Evolutionary conservation across 2,329 filamentous ascomycete genomes (phyloP).

Genomic region (Trichophyton schoenleinii): DNA sequence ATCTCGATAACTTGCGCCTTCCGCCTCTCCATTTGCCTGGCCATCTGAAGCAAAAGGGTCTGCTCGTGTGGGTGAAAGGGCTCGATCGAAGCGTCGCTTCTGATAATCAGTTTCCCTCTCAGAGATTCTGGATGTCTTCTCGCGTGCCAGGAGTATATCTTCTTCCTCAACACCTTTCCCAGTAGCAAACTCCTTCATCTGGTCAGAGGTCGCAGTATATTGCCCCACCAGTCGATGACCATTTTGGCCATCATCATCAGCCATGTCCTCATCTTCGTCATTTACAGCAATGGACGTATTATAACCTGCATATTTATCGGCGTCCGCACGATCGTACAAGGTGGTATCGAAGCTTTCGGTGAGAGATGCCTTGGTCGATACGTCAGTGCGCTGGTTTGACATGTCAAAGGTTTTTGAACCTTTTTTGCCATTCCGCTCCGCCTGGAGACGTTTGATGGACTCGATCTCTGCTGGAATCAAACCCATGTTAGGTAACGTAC

Average conservation of each 20-base stretch:
- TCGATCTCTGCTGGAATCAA: constrained; percentile 59
- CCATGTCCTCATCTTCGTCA: constrained; percentile 66
- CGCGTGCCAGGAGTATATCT: constrained; percentile 71
- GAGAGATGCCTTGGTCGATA: constrained; percentile 78
- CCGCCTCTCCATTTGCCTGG: constrained; percentile 52
- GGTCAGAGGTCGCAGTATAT: constrained; percentile 82
- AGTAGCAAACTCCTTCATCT: constrained; percentile 87
- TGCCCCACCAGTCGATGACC: constrained; percentile 75
- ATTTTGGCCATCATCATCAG: constrained; percentile 65
- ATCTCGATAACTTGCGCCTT: constrained; percentile 74
- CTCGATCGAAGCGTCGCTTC: constrained; percentile 79
- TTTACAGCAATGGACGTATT: constrained; percentile 74
- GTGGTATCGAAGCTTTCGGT: constrained; percentile 75
- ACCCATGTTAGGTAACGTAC: not conserved
- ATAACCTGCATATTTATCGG: constrained; percentile 78
- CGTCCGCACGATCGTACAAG: constrained; percentile 67
- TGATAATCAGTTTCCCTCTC: constrained; percentile 97
- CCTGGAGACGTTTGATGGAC: constrained; percentile 73
- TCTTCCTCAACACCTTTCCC: constrained; percentile 82
- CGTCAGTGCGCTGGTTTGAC: constrained; percentile 67
- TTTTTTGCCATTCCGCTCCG: constrained; percentile 83
- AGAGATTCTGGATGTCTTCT: constrained; percentile 80
- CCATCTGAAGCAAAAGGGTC: constrained; percentile 73
- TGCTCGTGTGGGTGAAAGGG: constrained; percentile 68
- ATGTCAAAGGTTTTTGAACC: constrained; percentile 68